Evolutionary conservation across 2,329 filamentous ascomycete genomes (phyloP).

Genomic region (Ascochyta fabae): DNA sequence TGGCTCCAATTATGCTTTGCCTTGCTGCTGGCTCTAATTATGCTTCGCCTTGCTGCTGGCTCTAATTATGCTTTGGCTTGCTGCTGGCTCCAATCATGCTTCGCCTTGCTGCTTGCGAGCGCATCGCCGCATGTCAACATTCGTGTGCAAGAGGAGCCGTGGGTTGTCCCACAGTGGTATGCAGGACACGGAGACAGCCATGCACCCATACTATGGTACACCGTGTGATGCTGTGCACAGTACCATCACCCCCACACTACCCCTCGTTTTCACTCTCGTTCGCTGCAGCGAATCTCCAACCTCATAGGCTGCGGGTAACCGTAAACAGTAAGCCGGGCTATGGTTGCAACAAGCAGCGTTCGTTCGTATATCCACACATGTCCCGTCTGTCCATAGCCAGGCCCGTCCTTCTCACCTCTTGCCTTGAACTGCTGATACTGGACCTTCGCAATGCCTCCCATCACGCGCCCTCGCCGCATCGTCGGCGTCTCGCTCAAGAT

Average conservation of each 20-base stretch:
- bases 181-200: not conserved
- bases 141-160: slow-evolving; percentile 2
- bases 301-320: not conserved
- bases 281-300: not conserved
- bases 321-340: not conserved
- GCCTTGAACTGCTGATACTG: not conserved
- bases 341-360: not conserved
- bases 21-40: not conserved
- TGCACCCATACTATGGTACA: no score
- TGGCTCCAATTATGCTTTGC: not conserved
- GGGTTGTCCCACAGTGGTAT: not conserved
- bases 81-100: not conserved
- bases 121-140: not conserved
- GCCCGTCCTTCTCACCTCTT: not conserved
- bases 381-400: not conserved
- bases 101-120: not conserved
- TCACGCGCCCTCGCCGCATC: slow-evolving; percentile 62
- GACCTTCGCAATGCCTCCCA: slow-evolving; percentile 35
- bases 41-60: not conserved
- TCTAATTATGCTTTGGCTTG: not conserved
- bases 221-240: no score
- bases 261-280: slow-evolving; percentile 2
- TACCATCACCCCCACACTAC: slow-evolving; percentile 3
- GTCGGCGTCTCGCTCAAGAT: slow-evolving; percentile 79
- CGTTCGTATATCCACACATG: not conserved